Conservation (phyloP, 306 rosid species). For the Sechiopsis laciniata region DNA sequence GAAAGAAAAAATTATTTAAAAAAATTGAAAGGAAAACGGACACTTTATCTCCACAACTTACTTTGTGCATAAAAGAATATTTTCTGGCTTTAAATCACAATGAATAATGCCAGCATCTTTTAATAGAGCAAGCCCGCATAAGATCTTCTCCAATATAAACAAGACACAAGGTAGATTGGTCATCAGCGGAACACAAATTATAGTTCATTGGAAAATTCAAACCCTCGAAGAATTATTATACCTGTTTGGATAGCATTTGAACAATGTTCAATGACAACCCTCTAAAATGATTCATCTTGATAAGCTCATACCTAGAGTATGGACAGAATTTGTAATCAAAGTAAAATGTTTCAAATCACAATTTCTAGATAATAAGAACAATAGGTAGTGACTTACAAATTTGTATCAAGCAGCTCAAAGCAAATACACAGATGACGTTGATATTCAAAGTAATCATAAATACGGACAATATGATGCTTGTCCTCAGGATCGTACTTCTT, state of each 20-base stretch:
- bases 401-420: conserved; percentile 93
- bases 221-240: conserved; percentile 28
- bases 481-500: conserved; percentile 96
- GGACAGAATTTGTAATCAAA: conserved; percentile 3
- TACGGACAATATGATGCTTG: conserved; percentile 97
- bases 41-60: conserved; percentile 33
- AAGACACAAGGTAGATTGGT: conserved; percentile 18
- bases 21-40: not conserved
- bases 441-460: conserved; percentile 84
- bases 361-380: not conserved
- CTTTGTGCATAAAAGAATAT: conserved; percentile 90
- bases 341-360: conserved; percentile 6
- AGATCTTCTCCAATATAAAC: conserved; percentile 49
- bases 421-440: conserved; percentile 98
- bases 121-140: conserved; percentile 72
- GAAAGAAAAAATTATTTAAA: not conserved
- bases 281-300: conserved; percentile 92
- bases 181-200: conserved; percentile 18
- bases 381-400: conserved; percentile 61
- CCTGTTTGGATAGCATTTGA: conserved; percentile 94
- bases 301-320: conserved; percentile 82
- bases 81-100: conserved; percentile 99
- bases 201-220: conserved; percentile 10
- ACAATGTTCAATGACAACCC: conserved; percentile 92
- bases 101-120: conserved; percentile 98